phyloP scores from a whole-genome alignment of 139 green algal species.

The Axilococcus clingmanii region DNA sequence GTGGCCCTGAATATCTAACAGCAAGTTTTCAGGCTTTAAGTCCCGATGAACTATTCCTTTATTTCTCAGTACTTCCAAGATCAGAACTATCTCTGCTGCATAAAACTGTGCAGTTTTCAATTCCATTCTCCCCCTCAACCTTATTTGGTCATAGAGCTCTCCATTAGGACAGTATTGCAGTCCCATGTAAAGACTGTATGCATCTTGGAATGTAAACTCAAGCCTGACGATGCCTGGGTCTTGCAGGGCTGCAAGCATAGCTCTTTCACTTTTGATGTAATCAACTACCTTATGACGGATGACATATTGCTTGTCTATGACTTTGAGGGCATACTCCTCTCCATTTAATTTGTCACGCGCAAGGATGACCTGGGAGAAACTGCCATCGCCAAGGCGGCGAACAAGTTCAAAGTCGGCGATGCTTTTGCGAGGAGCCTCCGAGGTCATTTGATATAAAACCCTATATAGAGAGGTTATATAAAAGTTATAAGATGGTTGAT shows the following conservation, averaged over 20 bases:
- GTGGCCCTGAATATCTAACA: slow-evolving; percentile 63
- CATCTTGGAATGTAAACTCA: slow-evolving; percentile 60
- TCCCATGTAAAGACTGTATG: slow-evolving; percentile 34
- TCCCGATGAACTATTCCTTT: slow-evolving; percentile 53
- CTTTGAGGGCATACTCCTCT: slow-evolving; percentile 50
- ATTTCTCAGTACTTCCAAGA: slow-evolving; percentile 52
- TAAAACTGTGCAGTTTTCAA: slow-evolving; percentile 44
- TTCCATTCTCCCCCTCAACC: slow-evolving; percentile 18
- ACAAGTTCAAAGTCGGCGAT: slow-evolving; percentile 61
- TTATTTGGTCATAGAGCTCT: slow-evolving; percentile 51
- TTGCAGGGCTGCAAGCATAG: slow-evolving; percentile 40
- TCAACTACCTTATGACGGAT: slow-evolving; percentile 46
- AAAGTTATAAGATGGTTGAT: no score
- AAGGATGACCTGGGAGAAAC: slow-evolving; percentile 51
- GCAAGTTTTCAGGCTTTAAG: slow-evolving; percentile 87
- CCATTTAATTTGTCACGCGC: slow-evolving; percentile 19
- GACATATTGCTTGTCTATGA: slow-evolving; percentile 60
- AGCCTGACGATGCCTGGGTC: slow-evolving; percentile 47
- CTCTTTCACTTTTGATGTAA: slow-evolving; percentile 45
- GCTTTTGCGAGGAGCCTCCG: background rate
- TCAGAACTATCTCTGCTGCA: slow-evolving; percentile 69
- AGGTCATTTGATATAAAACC: background rate
- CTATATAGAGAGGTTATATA: no score
- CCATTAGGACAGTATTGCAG: slow-evolving; percentile 37
- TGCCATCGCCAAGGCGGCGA: slow-evolving; percentile 49